Base-by-base conservation (phyloP, 345 rosid species). In the Heritiera littoralis region DNA sequence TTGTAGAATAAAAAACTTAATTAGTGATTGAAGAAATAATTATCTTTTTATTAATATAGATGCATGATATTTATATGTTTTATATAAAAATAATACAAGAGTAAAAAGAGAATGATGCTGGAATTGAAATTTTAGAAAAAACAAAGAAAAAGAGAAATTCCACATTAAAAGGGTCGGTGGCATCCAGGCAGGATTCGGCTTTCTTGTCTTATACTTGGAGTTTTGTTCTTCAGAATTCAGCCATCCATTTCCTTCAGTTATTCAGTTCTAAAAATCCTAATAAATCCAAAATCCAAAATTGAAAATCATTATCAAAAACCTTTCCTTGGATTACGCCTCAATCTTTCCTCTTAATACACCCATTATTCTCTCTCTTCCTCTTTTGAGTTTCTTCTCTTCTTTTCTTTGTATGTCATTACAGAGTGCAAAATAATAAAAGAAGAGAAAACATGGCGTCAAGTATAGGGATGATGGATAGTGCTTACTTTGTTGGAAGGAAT, bases 401-500 rank as follows among this genome's bases (percentile, higher is more conserved):
- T 14, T 14, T 13, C 17, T 3, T 13, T 2, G 43, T 40, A 40
- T 40, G 43, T 40, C 43, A 40, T 40, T 40, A 40, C 43, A 40
- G 63, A 51, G 13, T 15, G 12, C 58, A 76, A 38, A 72, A 40
- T 3, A 40, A 5, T 41, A 41, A 40, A 40, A 89, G 15, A 49
- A 12, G 13, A 35, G 54, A 51, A 76, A 43, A 54, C 15, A 54
- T 54, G 58, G 58, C 58, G 67, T 81, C 92, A 30, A 92, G 88
- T 81, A 94, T 96, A 54, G 99, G 99, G 45, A 96, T 92, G 93
- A 96, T 96, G 98, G 98, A 94, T 78, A 87, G 97, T 84, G 99
- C 97, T 4, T 96, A 96, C 86, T 96, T 96, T 68, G 99, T 96
- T 58, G 99, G 99, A 45, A 88, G 99, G 81, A 94, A 90, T 81